Percentiles rank a stretch among this genome's conserved stretches.
Conservation (phyloP, 2,329 filamentous ascomycete genomes). For the Ophiostoma novo-ulmi region DNA sequence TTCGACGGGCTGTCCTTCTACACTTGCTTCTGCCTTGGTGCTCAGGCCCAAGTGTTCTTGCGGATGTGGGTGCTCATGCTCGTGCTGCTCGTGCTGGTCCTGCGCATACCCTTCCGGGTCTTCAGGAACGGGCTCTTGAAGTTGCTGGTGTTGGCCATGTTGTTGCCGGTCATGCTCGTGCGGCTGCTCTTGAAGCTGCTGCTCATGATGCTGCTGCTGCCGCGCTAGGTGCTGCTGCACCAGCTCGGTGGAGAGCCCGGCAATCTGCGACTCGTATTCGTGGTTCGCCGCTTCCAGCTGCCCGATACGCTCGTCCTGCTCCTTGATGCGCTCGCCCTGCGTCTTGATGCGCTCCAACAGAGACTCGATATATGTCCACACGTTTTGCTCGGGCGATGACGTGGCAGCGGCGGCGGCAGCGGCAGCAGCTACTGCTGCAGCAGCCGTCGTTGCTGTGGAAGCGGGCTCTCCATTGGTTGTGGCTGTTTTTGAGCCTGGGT, state of each 20-base stretch:
- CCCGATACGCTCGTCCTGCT: slow-evolving; percentile 30
- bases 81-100: not conserved
- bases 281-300: slow-evolving; percentile 40
- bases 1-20: not conserved
- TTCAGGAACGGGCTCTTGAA: not conserved
- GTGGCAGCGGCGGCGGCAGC: slow-evolving; percentile 50
- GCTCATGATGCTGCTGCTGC: not conserved
- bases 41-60: not conserved
- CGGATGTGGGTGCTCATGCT: not conserved
- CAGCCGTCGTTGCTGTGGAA: slow-evolving; percentile 34
- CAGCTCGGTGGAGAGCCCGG: slow-evolving; percentile 32
- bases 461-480: not conserved
- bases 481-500: not conserved
- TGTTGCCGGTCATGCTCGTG: not conserved
- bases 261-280: slow-evolving; percentile 37
- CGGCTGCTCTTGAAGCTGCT: not conserved
- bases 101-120: not conserved
- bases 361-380: slow-evolving; percentile 68
- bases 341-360: slow-evolving; percentile 57
- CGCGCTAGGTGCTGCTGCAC: slow-evolving; percentile 12
- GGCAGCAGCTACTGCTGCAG: not conserved
- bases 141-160: not conserved
- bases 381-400: slow-evolving; percentile 57
- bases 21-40: not conserved
- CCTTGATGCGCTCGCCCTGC: slow-evolving; percentile 41